A percentile compares a stretch with the other conserved stretches of the same genome.
Evolutionary conservation across 2,329 filamentous ascomycete species (phyloP).

Genomic region (Colletotrichum sp.): DNA sequence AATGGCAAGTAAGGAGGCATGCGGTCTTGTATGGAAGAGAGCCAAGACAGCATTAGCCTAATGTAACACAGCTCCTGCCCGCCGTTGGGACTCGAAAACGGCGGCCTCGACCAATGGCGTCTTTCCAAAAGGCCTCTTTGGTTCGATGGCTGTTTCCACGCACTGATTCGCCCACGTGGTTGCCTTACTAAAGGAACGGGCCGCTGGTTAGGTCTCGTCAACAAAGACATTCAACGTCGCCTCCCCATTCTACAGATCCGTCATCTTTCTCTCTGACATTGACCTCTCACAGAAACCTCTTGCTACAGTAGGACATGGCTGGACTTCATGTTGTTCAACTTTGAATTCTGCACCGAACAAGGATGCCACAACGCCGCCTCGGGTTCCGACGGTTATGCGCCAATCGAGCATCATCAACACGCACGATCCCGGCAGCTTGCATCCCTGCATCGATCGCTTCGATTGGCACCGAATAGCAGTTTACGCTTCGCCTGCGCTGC

Average conservation of each 20-base stretch:
- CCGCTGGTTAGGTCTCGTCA: constrained; percentile 2
- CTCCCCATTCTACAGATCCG: background rate
- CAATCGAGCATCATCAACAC: constrained; percentile 1
- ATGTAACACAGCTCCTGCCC: background rate
- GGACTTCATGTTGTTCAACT: background rate
- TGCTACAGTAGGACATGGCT: background rate
- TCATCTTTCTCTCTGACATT: background rate
- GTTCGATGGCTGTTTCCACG: background rate
- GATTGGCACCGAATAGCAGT: background rate
- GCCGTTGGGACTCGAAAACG: background rate
- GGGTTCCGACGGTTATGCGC: background rate
- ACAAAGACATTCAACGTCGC: constrained; percentile 11
- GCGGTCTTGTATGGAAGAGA: background rate
- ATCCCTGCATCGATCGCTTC: constrained; percentile 17
- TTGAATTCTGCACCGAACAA: background rate
- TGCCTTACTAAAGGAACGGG: constrained; percentile 14
- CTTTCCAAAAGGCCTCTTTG: background rate
- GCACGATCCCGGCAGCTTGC: constrained; percentile 14
- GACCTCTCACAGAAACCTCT: background rate
- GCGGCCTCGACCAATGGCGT: constrained; percentile 2
- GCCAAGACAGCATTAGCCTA: background rate
- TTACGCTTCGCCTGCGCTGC: background rate
- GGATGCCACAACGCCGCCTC: background rate
- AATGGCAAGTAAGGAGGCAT: background rate
- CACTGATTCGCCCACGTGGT: constrained; percentile 14